Conservation (phyloP, 768 basidiomycete genomes). For the Leccinum subtestaceum region DNA sequence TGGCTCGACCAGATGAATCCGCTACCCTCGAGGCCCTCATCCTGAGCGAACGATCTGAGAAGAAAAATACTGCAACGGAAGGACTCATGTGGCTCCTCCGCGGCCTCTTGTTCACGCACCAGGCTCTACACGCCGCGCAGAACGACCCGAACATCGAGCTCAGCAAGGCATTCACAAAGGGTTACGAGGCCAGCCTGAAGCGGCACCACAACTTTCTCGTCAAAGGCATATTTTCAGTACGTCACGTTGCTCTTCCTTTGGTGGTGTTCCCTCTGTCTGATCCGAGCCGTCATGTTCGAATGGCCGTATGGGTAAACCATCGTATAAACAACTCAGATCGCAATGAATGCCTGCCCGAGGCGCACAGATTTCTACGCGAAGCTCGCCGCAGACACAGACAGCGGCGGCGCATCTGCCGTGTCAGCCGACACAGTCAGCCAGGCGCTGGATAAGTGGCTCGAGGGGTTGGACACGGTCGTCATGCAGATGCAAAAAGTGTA, state of each 20-base stretch:
- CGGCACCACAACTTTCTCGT: slow-evolving; percentile 80
- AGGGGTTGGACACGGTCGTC: slow-evolving; percentile 52
- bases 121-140: slow-evolving; percentile 71
- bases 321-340: slow-evolving; percentile 34
- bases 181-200: slow-evolving; percentile 82
- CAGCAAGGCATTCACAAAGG: slow-evolving; percentile 66
- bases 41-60: slow-evolving; percentile 78
- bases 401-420: slow-evolving; percentile 40
- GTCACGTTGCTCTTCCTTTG: slow-evolving; percentile 28
- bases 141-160: slow-evolving; percentile 57
- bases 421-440: slow-evolving; percentile 49
- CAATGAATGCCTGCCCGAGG: slow-evolving; percentile 58
- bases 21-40: slow-evolving; percentile 82
- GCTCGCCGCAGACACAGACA: slow-evolving; percentile 56
- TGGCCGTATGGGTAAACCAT: neutral
- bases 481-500: slow-evolving; percentile 51
- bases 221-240: slow-evolving; percentile 52
- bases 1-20: slow-evolving; percentile 60
- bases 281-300: neutral
- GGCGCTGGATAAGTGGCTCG: slow-evolving; percentile 60
- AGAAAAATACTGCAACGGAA: slow-evolving; percentile 86
- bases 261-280: no score
- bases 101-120: slow-evolving; percentile 86
- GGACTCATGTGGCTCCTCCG: slow-evolving; percentile 93
- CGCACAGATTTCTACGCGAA: slow-evolving; percentile 61